A percentile compares a stretch with the other conserved stretches of the same genome.
phyloP scores from a whole-genome alignment of 2,329 filamentous ascomycete genomes.

The Clarireedia sp. region DNA sequence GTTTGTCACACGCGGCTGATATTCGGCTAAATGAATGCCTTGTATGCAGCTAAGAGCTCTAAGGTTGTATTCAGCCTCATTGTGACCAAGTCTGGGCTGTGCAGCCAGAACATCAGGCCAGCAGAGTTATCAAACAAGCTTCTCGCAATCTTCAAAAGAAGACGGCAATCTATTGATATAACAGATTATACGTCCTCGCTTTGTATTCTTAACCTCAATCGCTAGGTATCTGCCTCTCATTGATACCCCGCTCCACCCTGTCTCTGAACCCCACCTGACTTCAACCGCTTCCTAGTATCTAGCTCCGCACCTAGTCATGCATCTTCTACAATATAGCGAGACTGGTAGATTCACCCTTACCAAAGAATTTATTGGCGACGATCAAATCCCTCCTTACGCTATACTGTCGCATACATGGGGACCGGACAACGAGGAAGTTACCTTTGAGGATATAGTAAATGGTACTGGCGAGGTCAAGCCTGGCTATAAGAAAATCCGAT shows the following conservation, averaged over 20 bases:
- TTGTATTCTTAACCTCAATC: neutral
- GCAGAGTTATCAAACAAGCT: neutral
- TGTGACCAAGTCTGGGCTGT: neutral
- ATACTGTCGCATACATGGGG: conserved; percentile 26
- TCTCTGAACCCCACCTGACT: neutral
- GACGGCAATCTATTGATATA: neutral
- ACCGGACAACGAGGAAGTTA: conserved; percentile 14
- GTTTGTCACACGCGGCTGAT: too few species aligned
- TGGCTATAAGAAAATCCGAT: conserved; percentile 13
- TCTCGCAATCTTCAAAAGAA: neutral
- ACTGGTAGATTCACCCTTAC: conserved; percentile 10
- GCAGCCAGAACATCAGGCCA: neutral
- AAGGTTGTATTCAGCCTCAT: neutral
- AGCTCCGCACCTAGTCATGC: neutral
- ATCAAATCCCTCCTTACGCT: conserved; percentile 18
- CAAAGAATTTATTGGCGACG: conserved; percentile 4
- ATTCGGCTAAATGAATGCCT: neutral
- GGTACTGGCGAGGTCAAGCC: conserved; percentile 6
- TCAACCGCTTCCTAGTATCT: neutral
- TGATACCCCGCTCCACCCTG: neutral
- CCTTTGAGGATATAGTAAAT: conserved; percentile 12
- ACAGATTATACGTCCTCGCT: neutral
- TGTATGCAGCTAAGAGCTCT: neutral
- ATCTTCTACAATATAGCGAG: conserved; percentile 11
- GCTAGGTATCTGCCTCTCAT: neutral